Percentiles rank a stretch among this genome's conserved stretches.
These are phyloP conservation scores for Xanthoceras sorbifolium DNA, from an alignment of 345 rosid species.

Conservation along the genomic window DNA sequence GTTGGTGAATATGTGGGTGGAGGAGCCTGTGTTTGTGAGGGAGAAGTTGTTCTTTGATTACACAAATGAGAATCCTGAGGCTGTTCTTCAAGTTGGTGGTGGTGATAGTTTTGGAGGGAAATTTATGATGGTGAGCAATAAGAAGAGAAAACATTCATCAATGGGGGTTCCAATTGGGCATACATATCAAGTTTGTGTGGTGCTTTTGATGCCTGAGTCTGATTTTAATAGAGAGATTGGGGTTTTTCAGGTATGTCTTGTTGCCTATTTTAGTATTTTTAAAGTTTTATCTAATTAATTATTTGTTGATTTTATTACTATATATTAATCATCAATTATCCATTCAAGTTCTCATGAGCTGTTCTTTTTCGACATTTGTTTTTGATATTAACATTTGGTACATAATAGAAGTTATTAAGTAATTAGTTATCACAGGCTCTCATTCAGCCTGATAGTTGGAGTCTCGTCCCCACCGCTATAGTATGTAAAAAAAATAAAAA, in stretches of 20 bases:
- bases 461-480: too few species aligned
- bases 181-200: conserved; percentile 49
- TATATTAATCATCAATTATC: neutral
- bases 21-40: conserved; percentile 64
- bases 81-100: conserved; percentile 36
- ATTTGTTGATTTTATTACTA: neutral
- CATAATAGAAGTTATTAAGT: too few species aligned
- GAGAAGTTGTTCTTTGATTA: conserved; percentile 72
- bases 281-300: neutral
- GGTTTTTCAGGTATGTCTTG: conserved; percentile 58
- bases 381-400: too few species aligned
- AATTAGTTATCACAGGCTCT: too few species aligned
- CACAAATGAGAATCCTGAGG: conserved; percentile 58
- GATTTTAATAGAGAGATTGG: conserved; percentile 65
- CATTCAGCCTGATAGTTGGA: too few species aligned
- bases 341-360: neutral
- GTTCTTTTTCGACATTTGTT: neutral
- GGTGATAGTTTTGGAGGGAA: neutral
- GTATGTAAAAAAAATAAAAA: too few species aligned
- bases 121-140: neutral
- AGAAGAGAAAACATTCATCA: conserved; percentile 14
- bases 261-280: neutral
- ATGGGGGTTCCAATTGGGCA: conserved; percentile 63
- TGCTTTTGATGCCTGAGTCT: conserved; percentile 79
- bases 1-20: conserved; percentile 54